Base-by-base conservation (phyloP, 495 filamentous ascomycete species). In the Cladorrhinum samala region DNA sequence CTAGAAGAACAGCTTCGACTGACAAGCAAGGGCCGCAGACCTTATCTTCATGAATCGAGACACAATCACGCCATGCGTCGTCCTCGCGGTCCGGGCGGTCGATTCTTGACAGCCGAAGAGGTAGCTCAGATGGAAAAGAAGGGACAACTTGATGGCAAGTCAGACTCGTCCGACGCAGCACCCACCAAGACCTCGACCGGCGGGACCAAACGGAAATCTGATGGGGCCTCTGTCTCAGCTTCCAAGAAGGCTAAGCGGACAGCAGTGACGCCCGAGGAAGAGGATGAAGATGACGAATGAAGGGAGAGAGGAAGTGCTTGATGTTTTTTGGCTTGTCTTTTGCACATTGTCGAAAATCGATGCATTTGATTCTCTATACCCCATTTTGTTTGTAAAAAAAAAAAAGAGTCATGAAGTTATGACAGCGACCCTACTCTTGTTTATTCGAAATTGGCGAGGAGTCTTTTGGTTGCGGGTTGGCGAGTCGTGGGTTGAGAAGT, bases 31-130 rank as follows among this genome's bases (percentile, higher is more conserved):
- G 91, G 92, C 19, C 83, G 93, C 27, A 97, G 96, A 68, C 93
- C 93, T 7, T 99, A 99, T 59, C 78, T 99, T 33, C 93, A 99
- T 72, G 93, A 99, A 65, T 97, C 93, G n/a, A 79, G 93, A 59
- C 93, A 99, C 65, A 99, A 99, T 61, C 93, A 99, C 68, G 93
- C 93, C 8, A 99, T 99, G 93, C 82, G 94, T 36, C 79, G 93
- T 57, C 93, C 93, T 19, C 84, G 93, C 65, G 93, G 93, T 9
- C 93, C 93, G n/a, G 93, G 93, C 44, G 93, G 93, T 33, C 82
- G 93, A 27, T 99, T 99, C 77, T 70, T 99, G 70, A 99, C 93
- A 0, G 92, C 93, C n/a, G 93, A 99, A 39, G 93, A 98, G 65
- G 93, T 97, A 17, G 87, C 87, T 6, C 85, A 87, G 37, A 93